phyloP scores from a whole-genome alignment of 768 basidiomycete species.

The Leccinum arenicola region DNA sequence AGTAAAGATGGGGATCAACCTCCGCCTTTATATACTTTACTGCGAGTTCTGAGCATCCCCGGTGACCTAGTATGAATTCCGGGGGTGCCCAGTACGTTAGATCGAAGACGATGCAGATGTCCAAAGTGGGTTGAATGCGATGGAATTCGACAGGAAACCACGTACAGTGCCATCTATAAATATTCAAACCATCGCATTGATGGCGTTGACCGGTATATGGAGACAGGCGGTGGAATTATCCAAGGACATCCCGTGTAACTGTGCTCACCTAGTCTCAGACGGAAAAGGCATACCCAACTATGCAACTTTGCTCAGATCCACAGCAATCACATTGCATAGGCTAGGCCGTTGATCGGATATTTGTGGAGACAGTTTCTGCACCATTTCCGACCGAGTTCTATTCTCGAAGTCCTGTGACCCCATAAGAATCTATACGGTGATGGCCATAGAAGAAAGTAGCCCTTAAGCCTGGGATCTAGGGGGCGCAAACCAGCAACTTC shows the following conservation, averaged over 20 bases:
- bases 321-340: background rate
- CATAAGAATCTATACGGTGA: background rate
- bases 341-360: background rate
- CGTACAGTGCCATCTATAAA: background rate
- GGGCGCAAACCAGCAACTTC: background rate
- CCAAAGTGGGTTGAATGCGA: background rate
- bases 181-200: background rate
- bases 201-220: background rate
- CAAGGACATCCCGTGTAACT: background rate
- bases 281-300: background rate
- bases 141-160: background rate
- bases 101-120: background rate
- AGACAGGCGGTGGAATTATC: background rate
- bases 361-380: background rate
- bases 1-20: background rate
- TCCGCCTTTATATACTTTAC: constrained; percentile 14
- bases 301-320: background rate
- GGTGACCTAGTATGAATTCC: background rate
- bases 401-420: background rate
- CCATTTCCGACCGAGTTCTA: background rate
- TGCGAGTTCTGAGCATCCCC: background rate
- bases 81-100: background rate
- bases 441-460: background rate
- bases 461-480: background rate
- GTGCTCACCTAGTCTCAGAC: background rate